A percentile compares a stretch with the other conserved stretches of the same genome.
Conservation (phyloP, 257 asterid genomes). For the Solanum lycopersicoides region DNA sequence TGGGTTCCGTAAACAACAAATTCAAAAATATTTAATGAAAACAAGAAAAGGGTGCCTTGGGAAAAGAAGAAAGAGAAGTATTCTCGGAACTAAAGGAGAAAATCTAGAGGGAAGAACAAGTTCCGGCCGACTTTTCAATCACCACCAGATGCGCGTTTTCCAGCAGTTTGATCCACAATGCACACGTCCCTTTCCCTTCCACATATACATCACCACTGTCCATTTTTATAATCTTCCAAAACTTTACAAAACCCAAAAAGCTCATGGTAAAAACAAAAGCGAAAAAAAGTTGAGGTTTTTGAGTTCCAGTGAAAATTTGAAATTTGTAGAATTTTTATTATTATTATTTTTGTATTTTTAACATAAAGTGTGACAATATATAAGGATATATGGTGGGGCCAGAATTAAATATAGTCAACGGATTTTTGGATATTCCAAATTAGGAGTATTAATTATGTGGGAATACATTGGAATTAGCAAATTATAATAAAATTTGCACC, state of each 20-base stretch:
- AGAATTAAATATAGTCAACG: background rate
- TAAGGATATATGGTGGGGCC: background rate
- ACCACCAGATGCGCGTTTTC: constrained; percentile 76
- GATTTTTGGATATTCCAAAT: background rate
- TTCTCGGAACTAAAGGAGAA: constrained; percentile 58
- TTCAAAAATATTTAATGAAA: background rate
- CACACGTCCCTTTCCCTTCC: constrained; percentile 53
- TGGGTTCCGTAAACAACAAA: background rate
- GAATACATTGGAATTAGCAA: background rate
- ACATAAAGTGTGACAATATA: background rate
- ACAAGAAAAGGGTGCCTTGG: constrained; percentile 37
- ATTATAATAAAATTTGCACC: background rate
- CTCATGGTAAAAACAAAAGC: background rate
- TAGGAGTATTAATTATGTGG: background rate
- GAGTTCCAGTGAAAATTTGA: background rate
- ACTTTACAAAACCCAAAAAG: background rate
- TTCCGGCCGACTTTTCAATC: constrained; percentile 44
- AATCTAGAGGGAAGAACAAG: constrained; percentile 59
- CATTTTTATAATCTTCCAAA: constrained; percentile 20
- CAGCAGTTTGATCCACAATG: constrained; percentile 90
- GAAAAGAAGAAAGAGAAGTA: constrained; percentile 56
- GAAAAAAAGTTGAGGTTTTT: background rate
- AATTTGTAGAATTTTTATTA: background rate
- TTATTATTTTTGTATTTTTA: background rate
- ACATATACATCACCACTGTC: constrained; percentile 50